phyloP scores from a whole-genome alignment of 352 stramenopile species.

The Pseudoperonospora humuli region DNA sequence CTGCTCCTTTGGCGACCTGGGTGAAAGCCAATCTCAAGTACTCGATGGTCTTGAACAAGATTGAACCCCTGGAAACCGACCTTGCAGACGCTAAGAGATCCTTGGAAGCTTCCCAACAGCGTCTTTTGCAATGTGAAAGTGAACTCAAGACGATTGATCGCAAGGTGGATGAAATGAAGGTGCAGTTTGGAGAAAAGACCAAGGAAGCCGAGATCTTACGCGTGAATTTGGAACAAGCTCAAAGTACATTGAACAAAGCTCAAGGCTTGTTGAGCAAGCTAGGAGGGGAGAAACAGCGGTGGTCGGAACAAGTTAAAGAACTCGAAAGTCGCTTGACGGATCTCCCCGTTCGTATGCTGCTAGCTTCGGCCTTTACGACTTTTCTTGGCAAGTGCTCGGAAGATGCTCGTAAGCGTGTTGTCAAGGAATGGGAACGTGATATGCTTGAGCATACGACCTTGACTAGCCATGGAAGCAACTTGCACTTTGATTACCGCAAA shows the following conservation, averaged over 20 bases:
- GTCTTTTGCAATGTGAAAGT: constrained; percentile 86
- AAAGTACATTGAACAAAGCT: constrained; percentile 88
- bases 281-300: constrained; percentile 87
- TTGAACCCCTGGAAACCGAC: constrained; percentile 90
- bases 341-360: constrained; percentile 85
- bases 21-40: constrained; percentile 95
- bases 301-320: constrained; percentile 86
- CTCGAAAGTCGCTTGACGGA: constrained; percentile 69
- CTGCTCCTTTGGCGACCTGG: constrained; percentile 91
- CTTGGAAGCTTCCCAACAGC: no score
- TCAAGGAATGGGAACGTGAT: constrained; percentile 86
- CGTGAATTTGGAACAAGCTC: constrained; percentile 78
- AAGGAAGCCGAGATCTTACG: constrained; percentile 89
- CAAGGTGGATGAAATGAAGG: constrained; percentile 85
- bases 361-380: no score
- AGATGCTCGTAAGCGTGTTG: constrained; percentile 63
- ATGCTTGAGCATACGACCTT: no score
- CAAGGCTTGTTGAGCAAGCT: constrained; percentile 88
- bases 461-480: no score
- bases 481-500: no score
- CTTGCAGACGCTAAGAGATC: no score
- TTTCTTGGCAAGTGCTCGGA: constrained; percentile 91
- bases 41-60: constrained; percentile 93
- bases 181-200: constrained; percentile 89
- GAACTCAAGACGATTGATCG: constrained; percentile 90